Evolutionary conservation across 2,329 filamentous ascomycete genomes (phyloP), one percentile per base, ranked within the genome.

Genomic region (Alternaria gaisen): DNA sequence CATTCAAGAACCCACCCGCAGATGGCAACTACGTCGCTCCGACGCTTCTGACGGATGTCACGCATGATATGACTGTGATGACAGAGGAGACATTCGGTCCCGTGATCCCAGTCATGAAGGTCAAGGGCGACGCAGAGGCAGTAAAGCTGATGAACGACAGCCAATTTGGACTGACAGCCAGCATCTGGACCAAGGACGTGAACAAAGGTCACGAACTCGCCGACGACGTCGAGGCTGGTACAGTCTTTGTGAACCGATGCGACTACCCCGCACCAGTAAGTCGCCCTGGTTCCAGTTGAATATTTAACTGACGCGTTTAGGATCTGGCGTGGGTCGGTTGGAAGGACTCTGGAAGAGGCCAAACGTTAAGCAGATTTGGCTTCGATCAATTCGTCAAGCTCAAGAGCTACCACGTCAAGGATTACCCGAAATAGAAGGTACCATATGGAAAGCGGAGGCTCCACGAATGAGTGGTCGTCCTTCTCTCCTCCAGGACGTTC

Each of bases 361-460:
- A 94, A 70, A 97, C 94, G 10, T 82, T 98, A 71, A 95, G 93
- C 81, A 89, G 84, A 71, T 97, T 94, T 74, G 94, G 94, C 11
- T 98, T 96, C 75, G 94, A 97, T 72, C 92, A 97, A 77, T 98
- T 97, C 76, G 90, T 96, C 76, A 97, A 95, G 85, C 85, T 97
- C 72, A 97, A 97, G 89, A 97, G 92, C 84, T 96, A 91, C 79
- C 94, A 98, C 80, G 78, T 97, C 77, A 97, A 97, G 83, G 88
- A 96, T 57, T 87, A 88, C 73, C 86, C 86, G 2, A 86, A 86
- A 80, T 86, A 77, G 68, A 66, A 56, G 32, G n/a, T 26, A 44
- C 42, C 60, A 52, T 62, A 70, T 61, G 32, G 56, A 47, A 41
- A 30, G 26, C 46, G 16, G 18, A 55, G 53, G 63, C 65, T 65